Percentiles rank a stretch among this genome's conserved stretches.
These are phyloP conservation scores for Kodamaea fukazawae DNA, from an alignment of 805 yeast species.

Conservation along the genomic window DNA sequence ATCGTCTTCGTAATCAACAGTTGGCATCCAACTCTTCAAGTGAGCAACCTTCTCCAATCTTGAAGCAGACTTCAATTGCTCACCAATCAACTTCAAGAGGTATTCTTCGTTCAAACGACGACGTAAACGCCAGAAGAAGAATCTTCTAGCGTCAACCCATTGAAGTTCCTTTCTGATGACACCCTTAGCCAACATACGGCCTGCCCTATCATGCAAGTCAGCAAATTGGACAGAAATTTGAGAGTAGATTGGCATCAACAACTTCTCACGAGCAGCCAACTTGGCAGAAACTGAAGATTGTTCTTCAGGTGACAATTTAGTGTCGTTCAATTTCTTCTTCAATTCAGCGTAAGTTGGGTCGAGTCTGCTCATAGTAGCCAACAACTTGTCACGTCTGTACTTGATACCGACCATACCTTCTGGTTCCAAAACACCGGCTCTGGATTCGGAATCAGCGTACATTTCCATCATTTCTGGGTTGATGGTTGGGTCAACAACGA, in stretches of 20 bases:
- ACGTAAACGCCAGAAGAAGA: conserved; percentile 98
- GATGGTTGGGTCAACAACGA: conserved; percentile 97
- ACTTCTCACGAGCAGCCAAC: conserved; percentile 74
- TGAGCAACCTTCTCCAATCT: conserved; percentile 84
- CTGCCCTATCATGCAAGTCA: conserved; percentile 95
- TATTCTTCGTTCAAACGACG: conserved; percentile 93
- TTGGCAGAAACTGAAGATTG: conserved; percentile 61
- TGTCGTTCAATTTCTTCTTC: conserved; percentile 56
- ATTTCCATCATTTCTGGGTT: conserved; percentile 97
- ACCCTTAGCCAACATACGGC: conserved; percentile 95
- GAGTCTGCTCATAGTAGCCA: conserved; percentile 87
- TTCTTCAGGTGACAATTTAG: conserved; percentile 58
- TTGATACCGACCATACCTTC: conserved; percentile 99
- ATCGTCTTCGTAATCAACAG: conserved; percentile 69
- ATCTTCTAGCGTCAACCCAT: conserved; percentile 88
- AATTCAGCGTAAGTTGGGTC: conserved; percentile 72
- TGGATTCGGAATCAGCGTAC: conserved; percentile 94
- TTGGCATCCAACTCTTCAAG: conserved; percentile 83
- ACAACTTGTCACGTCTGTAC: conserved; percentile 88
- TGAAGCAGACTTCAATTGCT: conserved; percentile 52
- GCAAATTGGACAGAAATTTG: conserved; percentile 96
- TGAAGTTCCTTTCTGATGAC: conserved; percentile 80
- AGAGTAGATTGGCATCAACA: conserved; percentile 79
- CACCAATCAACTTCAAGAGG: conserved; percentile 69
- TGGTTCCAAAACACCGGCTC: conserved; percentile 98